A percentile compares a stretch with the other conserved stretches of the same genome.
phyloP scores from a whole-genome alignment of 352 stramenopile genomes.

The Thalassiosira allenii region DNA sequence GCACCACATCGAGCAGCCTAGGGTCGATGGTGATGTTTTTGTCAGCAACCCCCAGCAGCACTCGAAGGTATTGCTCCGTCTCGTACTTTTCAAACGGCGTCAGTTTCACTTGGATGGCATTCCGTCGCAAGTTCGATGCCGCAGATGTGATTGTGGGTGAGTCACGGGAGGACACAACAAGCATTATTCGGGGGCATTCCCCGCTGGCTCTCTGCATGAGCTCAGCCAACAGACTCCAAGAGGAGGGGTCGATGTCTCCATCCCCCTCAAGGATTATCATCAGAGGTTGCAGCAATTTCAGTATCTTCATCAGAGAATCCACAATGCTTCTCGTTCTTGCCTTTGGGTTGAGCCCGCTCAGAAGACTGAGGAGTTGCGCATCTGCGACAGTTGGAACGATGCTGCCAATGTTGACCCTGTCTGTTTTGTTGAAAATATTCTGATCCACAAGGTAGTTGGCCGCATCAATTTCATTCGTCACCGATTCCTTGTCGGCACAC shows the following conservation, averaged over 20 bases:
- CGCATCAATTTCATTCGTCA: slow-evolving; percentile 54
- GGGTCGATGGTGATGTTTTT: slow-evolving; percentile 53
- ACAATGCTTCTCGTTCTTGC: slow-evolving; percentile 61
- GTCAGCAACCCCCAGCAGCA: slow-evolving; percentile 50
- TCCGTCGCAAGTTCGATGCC: slow-evolving; percentile 44
- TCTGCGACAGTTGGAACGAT: slow-evolving; percentile 65
- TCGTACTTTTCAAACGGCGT: slow-evolving; percentile 67
- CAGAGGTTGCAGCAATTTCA: slow-evolving; percentile 58
- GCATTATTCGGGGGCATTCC: slow-evolving; percentile 62
- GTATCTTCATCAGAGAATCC: slow-evolving; percentile 68
- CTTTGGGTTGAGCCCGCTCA: slow-evolving; percentile 65
- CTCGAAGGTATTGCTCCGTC: slow-evolving; percentile 58
- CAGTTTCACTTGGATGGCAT: slow-evolving; percentile 63
- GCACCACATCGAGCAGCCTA: slow-evolving; percentile 58
- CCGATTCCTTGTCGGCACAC: slow-evolving; percentile 25
- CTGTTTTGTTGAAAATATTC: slow-evolving; percentile 69
- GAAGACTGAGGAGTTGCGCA: slow-evolving; percentile 63
- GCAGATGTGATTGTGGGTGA: slow-evolving; percentile 65
- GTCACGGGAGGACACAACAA: slow-evolving; percentile 62
- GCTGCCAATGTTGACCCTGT: slow-evolving; percentile 64
- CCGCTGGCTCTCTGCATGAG: slow-evolving; percentile 55
- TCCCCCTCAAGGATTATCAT: slow-evolving; percentile 67
- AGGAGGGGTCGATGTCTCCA: slow-evolving; percentile 66
- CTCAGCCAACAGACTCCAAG: slow-evolving; percentile 65
- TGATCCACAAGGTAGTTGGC: slow-evolving; percentile 53